Conservation (phyloP, 352 stramenopile genomes). For the Phytopythium vexans region DNA sequence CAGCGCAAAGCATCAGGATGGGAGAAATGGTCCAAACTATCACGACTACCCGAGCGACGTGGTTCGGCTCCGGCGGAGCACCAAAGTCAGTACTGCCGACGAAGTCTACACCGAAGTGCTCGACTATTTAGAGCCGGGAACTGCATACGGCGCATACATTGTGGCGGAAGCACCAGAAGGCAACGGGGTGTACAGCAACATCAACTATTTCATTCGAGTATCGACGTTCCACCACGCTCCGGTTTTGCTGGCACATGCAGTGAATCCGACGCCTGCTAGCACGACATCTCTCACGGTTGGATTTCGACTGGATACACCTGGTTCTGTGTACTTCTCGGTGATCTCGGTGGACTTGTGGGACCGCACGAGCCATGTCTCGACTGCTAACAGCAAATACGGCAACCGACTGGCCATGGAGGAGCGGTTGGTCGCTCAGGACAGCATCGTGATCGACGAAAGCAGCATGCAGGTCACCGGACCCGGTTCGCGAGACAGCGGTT, state of each 20-base stretch:
- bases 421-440: slow-evolving; percentile 39
- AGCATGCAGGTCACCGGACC: slow-evolving; percentile 13
- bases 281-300: slow-evolving; percentile 49
- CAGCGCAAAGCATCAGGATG: slow-evolving; percentile 34
- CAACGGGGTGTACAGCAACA: slow-evolving; percentile 56
- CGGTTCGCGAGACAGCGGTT: slow-evolving; percentile 32
- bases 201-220: slow-evolving; percentile 39
- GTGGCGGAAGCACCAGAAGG: slow-evolving; percentile 50
- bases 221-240: slow-evolving; percentile 63
- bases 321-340: slow-evolving; percentile 59
- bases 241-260: slow-evolving; percentile 61
- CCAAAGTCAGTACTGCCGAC: slow-evolving; percentile 25
- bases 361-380: slow-evolving; percentile 29
- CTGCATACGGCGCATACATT: slow-evolving; percentile 59
- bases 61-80: slow-evolving; percentile 42
- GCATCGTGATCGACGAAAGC: slow-evolving; percentile 26
- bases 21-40: slow-evolving; percentile 15
- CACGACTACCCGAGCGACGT: slow-evolving; percentile 66
- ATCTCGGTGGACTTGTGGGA: slow-evolving; percentile 40
- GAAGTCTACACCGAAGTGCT: slow-evolving; percentile 48
- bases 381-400: slow-evolving; percentile 46
- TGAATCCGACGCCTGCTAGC: slow-evolving; percentile 50
- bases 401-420: slow-evolving; percentile 66
- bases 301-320: slow-evolving; percentile 55
- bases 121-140: slow-evolving; percentile 57